phyloP scores from a whole-genome alignment of 1,284 basidiomycete species.

The Malassezia japonica region DNA sequence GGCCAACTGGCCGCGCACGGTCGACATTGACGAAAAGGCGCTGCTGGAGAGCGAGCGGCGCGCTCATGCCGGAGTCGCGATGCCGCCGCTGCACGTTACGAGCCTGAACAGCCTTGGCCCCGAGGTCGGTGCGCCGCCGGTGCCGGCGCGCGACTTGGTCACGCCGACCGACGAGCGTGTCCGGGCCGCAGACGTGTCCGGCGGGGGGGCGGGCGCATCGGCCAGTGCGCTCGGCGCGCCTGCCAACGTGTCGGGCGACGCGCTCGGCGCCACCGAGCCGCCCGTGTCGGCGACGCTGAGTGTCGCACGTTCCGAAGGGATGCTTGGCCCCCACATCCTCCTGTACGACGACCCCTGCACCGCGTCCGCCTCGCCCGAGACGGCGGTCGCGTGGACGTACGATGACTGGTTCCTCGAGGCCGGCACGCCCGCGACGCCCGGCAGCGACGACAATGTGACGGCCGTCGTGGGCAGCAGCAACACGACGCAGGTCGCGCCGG shows the following conservation, averaged over 20 bases:
- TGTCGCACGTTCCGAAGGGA: constrained; percentile 3
- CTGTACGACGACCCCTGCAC: constrained; percentile 6
- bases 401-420: constrained; percentile 12
- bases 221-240: no score
- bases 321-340: constrained; percentile 7
- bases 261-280: no score
- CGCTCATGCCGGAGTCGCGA: not conserved
- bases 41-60: not conserved
- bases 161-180: no score
- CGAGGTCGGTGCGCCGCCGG: not conserved
- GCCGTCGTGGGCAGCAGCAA: not conserved
- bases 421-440: not conserved
- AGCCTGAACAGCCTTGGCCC: no score
- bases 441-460: constrained; percentile 2
- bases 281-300: no score
- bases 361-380: not conserved
- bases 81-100: not conserved
- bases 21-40: not conserved
- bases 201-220: no score
- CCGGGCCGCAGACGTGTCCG: no score
- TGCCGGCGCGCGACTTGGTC: no score
- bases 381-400: constrained; percentile 12
- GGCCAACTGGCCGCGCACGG: no score
- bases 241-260: no score
- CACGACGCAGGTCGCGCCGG: not conserved